Evolutionary conservation across 192 early-diverging fungal genomes (phyloP).

Genomic region (Coemansia erecta): DNA sequence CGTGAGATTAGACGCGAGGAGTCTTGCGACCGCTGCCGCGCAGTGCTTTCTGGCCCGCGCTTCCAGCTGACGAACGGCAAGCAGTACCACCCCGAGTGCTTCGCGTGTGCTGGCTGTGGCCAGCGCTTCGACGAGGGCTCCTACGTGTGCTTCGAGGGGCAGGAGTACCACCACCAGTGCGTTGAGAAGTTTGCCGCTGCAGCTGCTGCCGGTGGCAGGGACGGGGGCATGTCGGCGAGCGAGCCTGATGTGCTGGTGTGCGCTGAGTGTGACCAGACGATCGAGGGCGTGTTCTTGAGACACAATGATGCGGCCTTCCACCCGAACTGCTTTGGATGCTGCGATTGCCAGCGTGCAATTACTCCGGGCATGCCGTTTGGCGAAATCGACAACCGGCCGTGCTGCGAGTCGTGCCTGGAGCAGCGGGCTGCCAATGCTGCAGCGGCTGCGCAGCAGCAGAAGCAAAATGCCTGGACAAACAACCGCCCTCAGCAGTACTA

Average conservation of each 20-base stretch:
- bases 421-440: conserved; percentile 13
- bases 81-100: conserved; percentile 56
- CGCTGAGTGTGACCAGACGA: conserved; percentile 26
- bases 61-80: conserved; percentile 58
- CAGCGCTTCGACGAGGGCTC: conserved; percentile 56
- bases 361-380: conserved; percentile 57
- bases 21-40: conserved; percentile 45
- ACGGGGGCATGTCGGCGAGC: not conserved
- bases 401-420: conserved; percentile 52
- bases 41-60: conserved; percentile 39
- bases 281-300: conserved; percentile 49
- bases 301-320: conserved; percentile 46
- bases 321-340: conserved; percentile 52
- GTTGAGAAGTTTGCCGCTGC: conserved; percentile 24
- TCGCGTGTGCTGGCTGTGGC: conserved; percentile 51
- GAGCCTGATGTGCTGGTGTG: conserved; percentile 19
- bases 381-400: conserved; percentile 38
- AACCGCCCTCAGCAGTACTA: conserved; percentile 13
- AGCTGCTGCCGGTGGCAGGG: not conserved
- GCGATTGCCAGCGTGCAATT: conserved; percentile 42
- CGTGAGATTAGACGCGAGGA: conserved; percentile 37
- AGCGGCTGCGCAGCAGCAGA: conserved; percentile 11
- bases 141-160: conserved; percentile 55
- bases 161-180: conserved; percentile 57
- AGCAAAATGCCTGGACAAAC: conserved; percentile 9